phyloP scores from a whole-genome alignment of 371 early-diverging fungal genomes.

The Parasitella parasitica region DNA sequence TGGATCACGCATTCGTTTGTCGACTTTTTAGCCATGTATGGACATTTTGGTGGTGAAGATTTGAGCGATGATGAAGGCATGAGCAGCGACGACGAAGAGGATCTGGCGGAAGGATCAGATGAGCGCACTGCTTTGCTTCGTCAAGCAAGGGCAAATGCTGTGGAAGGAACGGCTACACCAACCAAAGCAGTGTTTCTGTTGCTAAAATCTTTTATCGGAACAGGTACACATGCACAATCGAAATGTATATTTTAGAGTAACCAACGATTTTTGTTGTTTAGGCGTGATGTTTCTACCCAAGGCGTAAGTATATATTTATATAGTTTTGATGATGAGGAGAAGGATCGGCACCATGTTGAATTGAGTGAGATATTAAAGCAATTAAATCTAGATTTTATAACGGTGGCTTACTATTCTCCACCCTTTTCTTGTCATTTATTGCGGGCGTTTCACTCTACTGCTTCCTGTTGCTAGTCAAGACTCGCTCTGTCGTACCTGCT shows the following conservation, averaged over 20 bases:
- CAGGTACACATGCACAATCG: slow-evolving; percentile 69
- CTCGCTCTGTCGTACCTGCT: slow-evolving; percentile 55
- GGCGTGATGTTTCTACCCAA: slow-evolving; percentile 33
- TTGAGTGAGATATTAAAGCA: background rate
- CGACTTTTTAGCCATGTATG: slow-evolving; percentile 90
- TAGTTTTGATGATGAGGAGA: background rate
- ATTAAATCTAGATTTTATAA: slow-evolving; percentile 55
- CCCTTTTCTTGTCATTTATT: slow-evolving; percentile 48
- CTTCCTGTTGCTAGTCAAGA: slow-evolving; percentile 65
- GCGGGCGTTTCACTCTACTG: slow-evolving; percentile 57
- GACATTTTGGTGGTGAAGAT: slow-evolving; percentile 95
- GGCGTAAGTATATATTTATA: slow-evolving; percentile 14
- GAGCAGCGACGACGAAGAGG: slow-evolving; percentile 55
- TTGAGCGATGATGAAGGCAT: slow-evolving; percentile 83
- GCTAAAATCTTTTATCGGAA: slow-evolving; percentile 78
- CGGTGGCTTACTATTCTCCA: slow-evolving; percentile 66
- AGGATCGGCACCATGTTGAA: background rate
- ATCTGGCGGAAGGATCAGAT: slow-evolving; percentile 12
- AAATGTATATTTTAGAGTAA: background rate
- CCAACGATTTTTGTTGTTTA: background rate
- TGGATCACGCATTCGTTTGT: slow-evolving; percentile 86
- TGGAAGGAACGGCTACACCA: slow-evolving; percentile 71
- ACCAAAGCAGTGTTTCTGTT: slow-evolving; percentile 72
- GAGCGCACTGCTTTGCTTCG: slow-evolving; percentile 50
- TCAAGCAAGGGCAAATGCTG: slow-evolving; percentile 34